These are phyloP conservation scores for Dysphania ambrosioides DNA, from an alignment of 148 eudicot species.

Conservation along the genomic window DNA sequence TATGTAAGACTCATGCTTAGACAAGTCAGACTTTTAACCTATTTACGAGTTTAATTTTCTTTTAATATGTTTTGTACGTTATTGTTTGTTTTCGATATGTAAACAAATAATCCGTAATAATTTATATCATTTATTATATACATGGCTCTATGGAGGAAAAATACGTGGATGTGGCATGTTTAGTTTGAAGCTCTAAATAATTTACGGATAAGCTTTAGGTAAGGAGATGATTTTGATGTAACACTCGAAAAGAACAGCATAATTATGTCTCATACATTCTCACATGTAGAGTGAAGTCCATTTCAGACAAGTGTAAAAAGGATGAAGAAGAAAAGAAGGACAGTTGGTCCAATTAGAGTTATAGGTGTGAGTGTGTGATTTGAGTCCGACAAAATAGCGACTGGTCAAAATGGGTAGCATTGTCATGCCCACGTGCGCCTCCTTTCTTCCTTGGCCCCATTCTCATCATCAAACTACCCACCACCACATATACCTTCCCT, in stretches of 20 bases:
- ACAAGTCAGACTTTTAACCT: no score
- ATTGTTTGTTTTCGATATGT: no score
- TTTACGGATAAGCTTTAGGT: background rate
- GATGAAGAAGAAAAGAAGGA: background rate
- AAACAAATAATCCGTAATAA: no score
- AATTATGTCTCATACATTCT: constrained; percentile 1
- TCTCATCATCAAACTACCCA: constrained; percentile 6
- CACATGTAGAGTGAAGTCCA: background rate
- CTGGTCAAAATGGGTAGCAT: constrained; percentile 19
- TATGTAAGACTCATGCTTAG: no score
- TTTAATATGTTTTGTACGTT: no score
- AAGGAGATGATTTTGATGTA: background rate
- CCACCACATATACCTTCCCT: background rate
- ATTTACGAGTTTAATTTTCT: no score
- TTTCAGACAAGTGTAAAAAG: background rate
- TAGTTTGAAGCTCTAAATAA: no score
- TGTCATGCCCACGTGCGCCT: constrained; percentile 30
- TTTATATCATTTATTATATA: no score
- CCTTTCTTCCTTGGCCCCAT: constrained; percentile 7
- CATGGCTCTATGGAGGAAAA: no score
- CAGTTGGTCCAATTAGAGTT: background rate
- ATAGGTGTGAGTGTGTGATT: background rate
- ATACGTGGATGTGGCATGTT: no score
- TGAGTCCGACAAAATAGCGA: constrained; percentile 14
- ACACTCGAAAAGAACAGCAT: background rate